Conservation (phyloP, 345 rosid species). For the Jatropha curcas region DNA sequence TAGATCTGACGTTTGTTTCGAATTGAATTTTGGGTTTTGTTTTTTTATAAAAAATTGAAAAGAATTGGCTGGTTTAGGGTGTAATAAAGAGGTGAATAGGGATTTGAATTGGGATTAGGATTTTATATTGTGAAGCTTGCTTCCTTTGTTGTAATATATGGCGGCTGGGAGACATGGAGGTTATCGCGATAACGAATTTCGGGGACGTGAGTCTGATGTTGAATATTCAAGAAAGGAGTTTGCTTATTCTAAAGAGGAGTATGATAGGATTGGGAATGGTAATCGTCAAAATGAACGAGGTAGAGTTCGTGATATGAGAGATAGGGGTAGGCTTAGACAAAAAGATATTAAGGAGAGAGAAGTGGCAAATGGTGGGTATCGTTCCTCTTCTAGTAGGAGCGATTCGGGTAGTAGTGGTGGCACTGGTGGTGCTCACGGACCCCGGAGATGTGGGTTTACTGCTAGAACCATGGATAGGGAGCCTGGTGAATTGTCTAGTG, state of each 20-base stretch:
- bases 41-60: not conserved
- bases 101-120: conserved; percentile 29
- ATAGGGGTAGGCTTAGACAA: conserved; percentile 55
- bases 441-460: conserved; percentile 37
- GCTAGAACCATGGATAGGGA: conserved; percentile 69
- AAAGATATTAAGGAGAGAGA: conserved; percentile 72
- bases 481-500: conserved; percentile 99
- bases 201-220: conserved; percentile 58
- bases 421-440: conserved; percentile 36
- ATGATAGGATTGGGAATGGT: conserved; percentile 44
- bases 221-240: conserved; percentile 49
- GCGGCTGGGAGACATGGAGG: conserved; percentile 85
- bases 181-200: conserved; percentile 61
- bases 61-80: conserved; percentile 8
- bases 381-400: conserved; percentile 58
- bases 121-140: conserved; percentile 16
- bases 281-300: conserved; percentile 38
- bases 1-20: conserved; percentile 26
- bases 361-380: conserved; percentile 50
- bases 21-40: not conserved
- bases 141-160: conserved; percentile 37
- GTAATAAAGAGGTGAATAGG: not conserved
- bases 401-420: conserved; percentile 51
- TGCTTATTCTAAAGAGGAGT: conserved; percentile 46
- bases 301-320: conserved; percentile 41